Base-by-base conservation (phyloP, 768 basidiomycete species). In the Kwoniella sp. region DNA sequence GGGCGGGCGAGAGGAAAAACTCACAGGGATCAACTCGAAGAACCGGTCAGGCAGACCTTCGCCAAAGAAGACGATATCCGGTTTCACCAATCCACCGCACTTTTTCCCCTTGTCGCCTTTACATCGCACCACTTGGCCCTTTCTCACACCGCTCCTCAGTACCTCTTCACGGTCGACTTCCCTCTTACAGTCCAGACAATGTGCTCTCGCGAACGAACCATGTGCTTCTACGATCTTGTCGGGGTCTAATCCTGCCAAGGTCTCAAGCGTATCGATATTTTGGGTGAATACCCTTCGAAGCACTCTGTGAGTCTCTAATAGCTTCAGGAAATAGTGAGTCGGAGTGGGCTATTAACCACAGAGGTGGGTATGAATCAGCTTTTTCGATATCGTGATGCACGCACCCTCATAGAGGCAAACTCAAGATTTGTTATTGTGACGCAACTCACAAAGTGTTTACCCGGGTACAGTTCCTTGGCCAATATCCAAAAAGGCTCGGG, bases 61-160 rank as follows among this genome's bases (percentile, higher is more conserved):
- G 24, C 93, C 92, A 72, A 95, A 94, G 81, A 95, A 94, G 13
- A 95, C 90, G 47, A 95, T 95, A 72, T 95, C 90, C n/a, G 92
- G 92, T 79, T 94, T 92, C 17, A 93, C 87, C 40, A 91, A 82
- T 0, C 91, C 91, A 1, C 81, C 82, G 67, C 92, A 92, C 5
- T 21, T 51, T 9, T 13, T 26, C 26, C 15, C 33, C 5, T 22
- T 25, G n/a, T 13, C 9, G n/a, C 37, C 58, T 33, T 83, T 74
- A 76, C 95, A 97, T 52, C 81, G 83, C 5, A 92, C 87, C 15
- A 90, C 86, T 64, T 85, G 78, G 46, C 87, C 87, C n/a, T 81
- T 77, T 61, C 84, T 77, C 30, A 95, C 85, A 5, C 84, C 83
- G 17, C 82, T 78, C 75, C 84, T 85, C 83, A 98, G 54, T 21